These are phyloP conservation scores for Colletotrichum sp. DNA, from an alignment of 2,329 filamentous ascomycete species.

Conservation along the genomic window DNA sequence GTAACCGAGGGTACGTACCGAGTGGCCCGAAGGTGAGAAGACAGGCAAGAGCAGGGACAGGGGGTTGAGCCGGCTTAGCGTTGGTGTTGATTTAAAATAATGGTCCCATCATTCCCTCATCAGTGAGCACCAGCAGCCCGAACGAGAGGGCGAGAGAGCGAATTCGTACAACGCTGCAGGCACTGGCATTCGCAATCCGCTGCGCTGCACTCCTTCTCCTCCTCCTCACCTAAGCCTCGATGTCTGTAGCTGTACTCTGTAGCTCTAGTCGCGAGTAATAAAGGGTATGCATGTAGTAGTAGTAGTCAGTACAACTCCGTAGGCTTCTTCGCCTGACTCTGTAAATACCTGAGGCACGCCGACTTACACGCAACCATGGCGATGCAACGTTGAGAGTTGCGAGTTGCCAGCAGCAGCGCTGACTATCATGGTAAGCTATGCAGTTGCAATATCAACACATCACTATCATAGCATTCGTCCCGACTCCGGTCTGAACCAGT, in stretches of 20 bases:
- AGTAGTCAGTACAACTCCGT: background rate
- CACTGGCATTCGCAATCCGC: background rate
- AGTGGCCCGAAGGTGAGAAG: background rate
- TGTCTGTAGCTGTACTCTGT: background rate
- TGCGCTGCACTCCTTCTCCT: background rate
- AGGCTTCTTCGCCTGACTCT: background rate
- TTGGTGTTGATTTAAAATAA: slow-evolving; percentile 18
- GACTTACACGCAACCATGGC: background rate
- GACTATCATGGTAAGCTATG: background rate
- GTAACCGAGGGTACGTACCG: background rate
- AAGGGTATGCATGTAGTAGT: background rate
- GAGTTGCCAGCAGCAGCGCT: background rate
- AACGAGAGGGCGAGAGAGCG: background rate
- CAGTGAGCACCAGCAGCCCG: background rate
- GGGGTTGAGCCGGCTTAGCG: background rate
- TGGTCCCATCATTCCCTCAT: slow-evolving; percentile 20
- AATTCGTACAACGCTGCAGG: background rate
- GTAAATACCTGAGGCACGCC: background rate
- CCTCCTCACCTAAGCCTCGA: background rate
- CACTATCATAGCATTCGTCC: background rate
- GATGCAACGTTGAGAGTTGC: slow-evolving; percentile 9
- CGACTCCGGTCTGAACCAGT: background rate
- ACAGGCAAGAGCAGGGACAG: background rate
- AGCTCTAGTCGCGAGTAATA: background rate
- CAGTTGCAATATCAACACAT: background rate